Conservation (phyloP, 2,329 filamentous ascomycete genomes). For the Aspergillus eucalypticola region DNA sequence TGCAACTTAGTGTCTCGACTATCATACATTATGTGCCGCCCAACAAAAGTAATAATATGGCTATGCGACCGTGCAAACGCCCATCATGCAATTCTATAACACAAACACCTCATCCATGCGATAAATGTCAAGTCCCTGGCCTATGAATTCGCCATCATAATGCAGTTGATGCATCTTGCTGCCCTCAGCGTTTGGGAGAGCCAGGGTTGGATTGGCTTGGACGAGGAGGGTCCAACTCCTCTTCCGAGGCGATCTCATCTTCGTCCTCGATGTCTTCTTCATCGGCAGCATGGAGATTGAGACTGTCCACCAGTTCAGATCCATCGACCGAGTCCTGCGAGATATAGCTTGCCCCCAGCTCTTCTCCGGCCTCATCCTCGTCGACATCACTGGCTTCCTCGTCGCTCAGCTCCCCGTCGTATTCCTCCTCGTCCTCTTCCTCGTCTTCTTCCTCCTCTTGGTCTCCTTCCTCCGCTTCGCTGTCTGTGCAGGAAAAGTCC, state of each 20-base stretch:
- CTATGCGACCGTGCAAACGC: constrained; percentile 11
- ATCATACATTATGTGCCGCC: constrained; percentile 1
- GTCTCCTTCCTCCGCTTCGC: constrained; percentile 50
- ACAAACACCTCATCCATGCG: constrained; percentile 9
- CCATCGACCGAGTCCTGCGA: constrained; percentile 49
- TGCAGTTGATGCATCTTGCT: not conserved
- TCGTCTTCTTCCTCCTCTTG: constrained; percentile 54
- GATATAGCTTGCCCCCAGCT: constrained; percentile 40
- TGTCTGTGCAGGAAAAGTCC: constrained; percentile 84
- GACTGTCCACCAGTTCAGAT: constrained; percentile 45
- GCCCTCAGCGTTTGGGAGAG: constrained; percentile 6
- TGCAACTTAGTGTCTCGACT: not conserved
- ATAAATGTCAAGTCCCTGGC: not conserved
- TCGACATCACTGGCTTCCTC: constrained; percentile 53
- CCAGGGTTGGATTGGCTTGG: not conserved
- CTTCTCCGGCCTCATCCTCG: constrained; percentile 55
- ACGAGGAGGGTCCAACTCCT: not conserved
- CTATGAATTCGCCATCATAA: not conserved
- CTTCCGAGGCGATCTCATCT: constrained; percentile 1
- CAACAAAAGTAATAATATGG: not conserved
- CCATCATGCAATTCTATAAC: constrained; percentile 6
- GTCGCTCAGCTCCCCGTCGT: constrained; percentile 48
- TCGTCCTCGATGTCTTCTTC: constrained; percentile 27
- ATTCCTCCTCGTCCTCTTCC: constrained; percentile 42
- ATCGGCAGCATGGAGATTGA: constrained; percentile 27